Conservation (phyloP, 148 eudicot genomes). For the Chenopodium album region DNA sequence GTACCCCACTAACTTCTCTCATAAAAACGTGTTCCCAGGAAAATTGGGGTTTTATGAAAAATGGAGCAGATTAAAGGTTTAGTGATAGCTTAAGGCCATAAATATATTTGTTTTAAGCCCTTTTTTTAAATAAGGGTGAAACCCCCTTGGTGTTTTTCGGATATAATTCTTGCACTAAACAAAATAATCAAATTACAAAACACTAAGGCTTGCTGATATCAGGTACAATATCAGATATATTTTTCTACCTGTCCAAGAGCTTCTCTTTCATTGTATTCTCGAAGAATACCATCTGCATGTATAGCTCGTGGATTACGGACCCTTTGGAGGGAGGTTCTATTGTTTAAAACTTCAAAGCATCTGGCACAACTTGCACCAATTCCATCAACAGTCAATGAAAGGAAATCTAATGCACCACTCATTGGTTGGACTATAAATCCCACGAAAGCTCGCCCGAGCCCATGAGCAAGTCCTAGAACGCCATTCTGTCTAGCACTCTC, state of each 20-base stretch:
- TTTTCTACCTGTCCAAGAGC: conserved; percentile 79
- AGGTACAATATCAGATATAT: too few relatives aligned
- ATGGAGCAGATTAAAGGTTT: not conserved
- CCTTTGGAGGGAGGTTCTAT: conserved; percentile 65
- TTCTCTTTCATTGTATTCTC: conserved; percentile 87
- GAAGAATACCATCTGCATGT: conserved; percentile 72
- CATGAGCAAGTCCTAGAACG: conserved; percentile 94
- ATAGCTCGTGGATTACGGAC: conserved; percentile 89
- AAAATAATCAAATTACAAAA: not conserved
- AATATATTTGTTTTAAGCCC: not conserved
- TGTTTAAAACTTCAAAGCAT: conserved; percentile 81
- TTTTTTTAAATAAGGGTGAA: not conserved
- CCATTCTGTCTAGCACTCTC: conserved; percentile 98
- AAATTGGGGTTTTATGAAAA: too few relatives aligned
- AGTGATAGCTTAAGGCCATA: not conserved
- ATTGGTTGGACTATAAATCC: conserved; percentile 93
- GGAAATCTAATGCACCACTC: conserved; percentile 97
- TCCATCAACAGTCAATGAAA: conserved; percentile 95
- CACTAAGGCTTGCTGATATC: too few relatives aligned
- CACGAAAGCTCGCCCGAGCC: conserved; percentile 84
- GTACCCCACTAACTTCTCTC: too few relatives aligned
- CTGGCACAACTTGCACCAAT: conserved; percentile 96
- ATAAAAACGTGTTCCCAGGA: too few relatives aligned
- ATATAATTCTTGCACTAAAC: too few relatives aligned
- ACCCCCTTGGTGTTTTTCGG: not conserved